phyloP scores from a whole-genome alignment of 2,329 filamentous ascomycete species.

The Colletotrichum melonis region DNA sequence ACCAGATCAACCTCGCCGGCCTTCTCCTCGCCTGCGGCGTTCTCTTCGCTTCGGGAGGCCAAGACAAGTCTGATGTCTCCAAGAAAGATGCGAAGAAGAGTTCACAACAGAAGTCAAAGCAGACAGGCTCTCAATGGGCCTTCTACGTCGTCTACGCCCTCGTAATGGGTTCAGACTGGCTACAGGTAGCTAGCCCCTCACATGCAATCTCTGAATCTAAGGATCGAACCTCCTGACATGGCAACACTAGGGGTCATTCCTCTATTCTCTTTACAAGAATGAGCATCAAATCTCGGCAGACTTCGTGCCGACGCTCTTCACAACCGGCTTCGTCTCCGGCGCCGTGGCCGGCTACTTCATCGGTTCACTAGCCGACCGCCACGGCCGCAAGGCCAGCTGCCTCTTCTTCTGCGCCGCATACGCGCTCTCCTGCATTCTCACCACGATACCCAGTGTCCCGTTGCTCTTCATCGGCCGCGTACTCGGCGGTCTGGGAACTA shows the following conservation, averaged over 20 bases:
- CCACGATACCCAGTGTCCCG: conserved; percentile 43
- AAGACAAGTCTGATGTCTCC: neutral
- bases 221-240: neutral
- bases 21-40: conserved; percentile 46
- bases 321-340: conserved; percentile 56
- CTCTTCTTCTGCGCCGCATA: conserved; percentile 66
- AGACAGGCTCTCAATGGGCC: conserved; percentile 40
- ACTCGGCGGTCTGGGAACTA: conserved; percentile 66
- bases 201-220: neutral
- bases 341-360: conserved; percentile 57
- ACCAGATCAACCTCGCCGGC: conserved; percentile 47
- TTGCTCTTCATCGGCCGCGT: conserved; percentile 64
- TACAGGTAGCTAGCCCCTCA: conserved; percentile 50
- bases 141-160: conserved; percentile 59
- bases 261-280: conserved; percentile 50
- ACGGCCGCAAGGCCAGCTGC: conserved; percentile 63
- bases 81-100: conserved; percentile 5
- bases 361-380: conserved; percentile 59
- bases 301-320: conserved; percentile 53
- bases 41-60: conserved; percentile 36
- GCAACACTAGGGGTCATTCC: conserved; percentile 44
- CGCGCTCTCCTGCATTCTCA: conserved; percentile 60
- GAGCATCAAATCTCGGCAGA: conserved; percentile 43
- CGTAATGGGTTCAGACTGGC: conserved; percentile 63
- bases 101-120: neutral